A percentile compares a stretch with the other conserved stretches of the same genome.
Evolutionary conservation across 2,329 filamentous ascomycete genomes (phyloP).

Genomic region (Podosphaera xanthii): DNA sequence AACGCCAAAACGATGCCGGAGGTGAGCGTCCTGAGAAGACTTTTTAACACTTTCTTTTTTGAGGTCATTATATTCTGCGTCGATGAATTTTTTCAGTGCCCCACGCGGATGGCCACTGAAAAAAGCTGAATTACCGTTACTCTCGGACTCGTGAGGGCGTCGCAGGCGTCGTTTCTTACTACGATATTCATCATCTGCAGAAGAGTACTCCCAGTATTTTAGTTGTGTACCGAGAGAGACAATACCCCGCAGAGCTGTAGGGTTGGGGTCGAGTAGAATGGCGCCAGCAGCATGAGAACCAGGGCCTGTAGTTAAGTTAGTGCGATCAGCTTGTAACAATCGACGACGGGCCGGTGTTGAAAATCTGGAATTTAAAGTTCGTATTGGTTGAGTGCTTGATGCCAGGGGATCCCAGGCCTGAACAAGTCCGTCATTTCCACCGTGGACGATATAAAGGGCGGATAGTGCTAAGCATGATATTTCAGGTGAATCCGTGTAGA

Average conservation of each 20-base stretch:
- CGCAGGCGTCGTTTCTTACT: slow-evolving; percentile 60
- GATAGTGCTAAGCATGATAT: slow-evolving; percentile 66
- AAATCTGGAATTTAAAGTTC: slow-evolving; percentile 70
- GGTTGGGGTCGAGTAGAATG: slow-evolving; percentile 68
- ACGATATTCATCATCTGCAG: slow-evolving; percentile 45
- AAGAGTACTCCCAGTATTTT: slow-evolving; percentile 82
- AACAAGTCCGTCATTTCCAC: slow-evolving; percentile 81
- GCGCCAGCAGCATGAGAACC: slow-evolving; percentile 66
- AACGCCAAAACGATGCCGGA: slow-evolving; percentile 66
- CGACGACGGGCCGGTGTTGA: slow-evolving; percentile 64
- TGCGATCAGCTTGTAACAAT: slow-evolving; percentile 41
- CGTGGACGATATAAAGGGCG: slow-evolving; percentile 72
- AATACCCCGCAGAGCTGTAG: slow-evolving; percentile 64
- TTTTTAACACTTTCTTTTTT: slow-evolving; percentile 46
- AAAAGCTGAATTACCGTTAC: slow-evolving; percentile 31
- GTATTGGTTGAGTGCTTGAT: slow-evolving; percentile 53
- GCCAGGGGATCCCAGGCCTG: slow-evolving; percentile 93
- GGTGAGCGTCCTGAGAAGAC: slow-evolving; percentile 41
- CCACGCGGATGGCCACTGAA: slow-evolving; percentile 41
- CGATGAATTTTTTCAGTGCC: slow-evolving; percentile 60
- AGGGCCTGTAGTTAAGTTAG: slow-evolving; percentile 42
- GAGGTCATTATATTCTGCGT: slow-evolving; percentile 63
- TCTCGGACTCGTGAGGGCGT: slow-evolving; percentile 34
- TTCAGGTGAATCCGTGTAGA: slow-evolving; percentile 76
- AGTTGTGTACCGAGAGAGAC: slow-evolving; percentile 71